Evolutionary conservation across 306 rosid species (phyloP), one percentile per base, ranked within the genome.

Genomic region (Quercus aquifolioides): DNA sequence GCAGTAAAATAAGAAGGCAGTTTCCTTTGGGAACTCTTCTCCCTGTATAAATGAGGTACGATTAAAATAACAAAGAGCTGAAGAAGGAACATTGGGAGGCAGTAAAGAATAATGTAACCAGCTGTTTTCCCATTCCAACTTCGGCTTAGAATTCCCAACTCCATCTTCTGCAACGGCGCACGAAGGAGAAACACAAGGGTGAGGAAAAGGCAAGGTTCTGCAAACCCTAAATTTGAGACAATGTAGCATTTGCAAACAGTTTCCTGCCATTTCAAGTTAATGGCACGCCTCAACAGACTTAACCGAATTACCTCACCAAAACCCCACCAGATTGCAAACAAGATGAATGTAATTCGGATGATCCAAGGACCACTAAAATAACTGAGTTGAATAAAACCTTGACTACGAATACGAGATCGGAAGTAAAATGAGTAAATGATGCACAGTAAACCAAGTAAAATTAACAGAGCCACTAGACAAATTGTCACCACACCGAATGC

Each of bases 361-460:
- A 91, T 92, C 99, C 99, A 95, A 78, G 98, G 99, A 82, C 99
- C 99, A 88, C 91, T 89, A 81, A 95, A 95, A 84, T 90, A 95
- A 67, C 87, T 90, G 83, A 95, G 98, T 69, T 91, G 94, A 78
- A 35, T 52, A 85, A 88, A 85, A 74, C 86, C 89, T 79, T 85
- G 97, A 82, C 76, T 89, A 71, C 69, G 90, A 79, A 90, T 89
- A 12, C 83, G 95, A 80, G 95, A 81, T 79, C 91, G 97, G 89
- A 95, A 95, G 92, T 95, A 92, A 82, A 89, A 81, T 18, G 92
- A 87, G 98, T 95, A 92, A 52, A 82, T 80, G 74, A 91, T 86
- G 89, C 99, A 95, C 57, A 95, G 81, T 67, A 90, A 78, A 77
- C 97, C 98, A 79, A 92, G 90, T 88, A 91, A 90, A 89, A 85